Evolutionary conservation across 805 yeast genomes (phyloP).

Genomic region (Starmerella sirachaensis): DNA sequence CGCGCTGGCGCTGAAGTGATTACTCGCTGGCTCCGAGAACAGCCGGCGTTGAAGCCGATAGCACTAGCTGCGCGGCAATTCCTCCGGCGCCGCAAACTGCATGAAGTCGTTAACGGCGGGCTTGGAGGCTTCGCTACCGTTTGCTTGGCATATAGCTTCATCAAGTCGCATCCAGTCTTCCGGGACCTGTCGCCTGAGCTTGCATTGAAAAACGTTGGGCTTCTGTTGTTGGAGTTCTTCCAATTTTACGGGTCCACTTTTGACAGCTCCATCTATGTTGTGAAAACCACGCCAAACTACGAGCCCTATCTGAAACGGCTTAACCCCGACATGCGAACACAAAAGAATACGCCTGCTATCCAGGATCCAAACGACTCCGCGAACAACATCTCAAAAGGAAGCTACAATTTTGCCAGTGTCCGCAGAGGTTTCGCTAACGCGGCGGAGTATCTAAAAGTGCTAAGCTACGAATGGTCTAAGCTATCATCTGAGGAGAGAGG

Average conservation of each 20-base stretch:
- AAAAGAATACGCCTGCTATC: conserved; percentile 49
- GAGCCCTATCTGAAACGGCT: conserved; percentile 47
- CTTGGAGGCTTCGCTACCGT: conserved; percentile 91
- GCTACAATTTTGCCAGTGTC: conserved; percentile 66
- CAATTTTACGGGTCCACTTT: conserved; percentile 85
- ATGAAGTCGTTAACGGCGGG: conserved; percentile 87
- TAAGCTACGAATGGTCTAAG: conserved; percentile 10
- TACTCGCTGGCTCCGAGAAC: conserved; percentile 54
- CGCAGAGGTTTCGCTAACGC: conserved; percentile 53
- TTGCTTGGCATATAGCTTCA: conserved; percentile 80
- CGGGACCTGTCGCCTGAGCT: conserved; percentile 1
- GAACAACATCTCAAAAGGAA: conserved; percentile 80
- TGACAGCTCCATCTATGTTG: conserved; percentile 67
- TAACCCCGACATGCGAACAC: conserved; percentile 39
- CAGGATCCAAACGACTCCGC: conserved; percentile 77
- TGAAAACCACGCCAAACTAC: conserved; percentile 50
- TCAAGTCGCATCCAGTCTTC: conserved; percentile 5
- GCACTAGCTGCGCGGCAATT: conserved; percentile 78
- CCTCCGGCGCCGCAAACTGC: conserved; percentile 59
- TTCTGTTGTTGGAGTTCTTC: conserved; percentile 77
- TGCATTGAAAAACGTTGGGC: conserved; percentile 68
- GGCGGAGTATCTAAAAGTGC: conserved; percentile 18
- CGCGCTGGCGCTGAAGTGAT: conserved; percentile 70
- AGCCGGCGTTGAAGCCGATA: conserved; percentile 73
- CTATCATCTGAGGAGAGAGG: neutral